Percentiles rank a stretch among this genome's conserved stretches.
phyloP scores from a whole-genome alignment of 139 green algal species.

The Chlamydomonas schloesseri region DNA sequence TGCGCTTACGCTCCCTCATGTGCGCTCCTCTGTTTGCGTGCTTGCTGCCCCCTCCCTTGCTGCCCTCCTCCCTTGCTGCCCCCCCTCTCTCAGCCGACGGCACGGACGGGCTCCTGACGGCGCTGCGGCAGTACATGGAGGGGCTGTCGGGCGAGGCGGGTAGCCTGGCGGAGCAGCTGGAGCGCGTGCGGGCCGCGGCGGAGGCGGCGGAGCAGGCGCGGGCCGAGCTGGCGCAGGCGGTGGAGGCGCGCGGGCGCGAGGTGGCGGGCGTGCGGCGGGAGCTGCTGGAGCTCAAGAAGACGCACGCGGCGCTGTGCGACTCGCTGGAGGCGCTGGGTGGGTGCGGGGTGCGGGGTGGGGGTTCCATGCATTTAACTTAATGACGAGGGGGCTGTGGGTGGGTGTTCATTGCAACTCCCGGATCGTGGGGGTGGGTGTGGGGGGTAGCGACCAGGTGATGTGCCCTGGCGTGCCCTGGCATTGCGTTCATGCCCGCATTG shows the following conservation, averaged over 20 bases:
- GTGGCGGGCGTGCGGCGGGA: constrained; percentile 37
- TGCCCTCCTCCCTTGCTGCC: too few species aligned
- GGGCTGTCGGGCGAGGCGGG: constrained; percentile 14
- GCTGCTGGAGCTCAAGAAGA: constrained; percentile 42
- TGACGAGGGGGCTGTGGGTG: neutral
- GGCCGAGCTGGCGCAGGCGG: constrained; percentile 8
- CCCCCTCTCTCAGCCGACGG: constrained; percentile 11
- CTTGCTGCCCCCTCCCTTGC: too few species aligned
- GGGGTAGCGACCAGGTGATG: too few species aligned
- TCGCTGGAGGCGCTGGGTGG: constrained; percentile 27
- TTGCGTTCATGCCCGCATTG: too few species aligned
- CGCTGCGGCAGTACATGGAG: constrained; percentile 35
- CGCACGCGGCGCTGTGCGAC: constrained; percentile 11
- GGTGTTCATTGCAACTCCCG: too few species aligned
- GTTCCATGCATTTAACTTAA: too few species aligned
- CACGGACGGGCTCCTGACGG: constrained; percentile 42
- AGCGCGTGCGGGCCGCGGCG: neutral
- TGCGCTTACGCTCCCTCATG: too few species aligned
- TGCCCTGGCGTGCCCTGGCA: too few species aligned
- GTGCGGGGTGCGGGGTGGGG: neutral
- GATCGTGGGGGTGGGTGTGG: too few species aligned
- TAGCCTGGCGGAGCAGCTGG: constrained; percentile 7
- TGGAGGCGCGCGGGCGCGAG: constrained; percentile 29
- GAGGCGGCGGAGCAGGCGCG: constrained; percentile 22
- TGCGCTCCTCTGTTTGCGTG: too few species aligned